Evolutionary conservation across 176 grass and related monocot species (phyloP), one percentile per base, ranked within the genome.

Genomic region (Elymus sibiricus): DNA sequence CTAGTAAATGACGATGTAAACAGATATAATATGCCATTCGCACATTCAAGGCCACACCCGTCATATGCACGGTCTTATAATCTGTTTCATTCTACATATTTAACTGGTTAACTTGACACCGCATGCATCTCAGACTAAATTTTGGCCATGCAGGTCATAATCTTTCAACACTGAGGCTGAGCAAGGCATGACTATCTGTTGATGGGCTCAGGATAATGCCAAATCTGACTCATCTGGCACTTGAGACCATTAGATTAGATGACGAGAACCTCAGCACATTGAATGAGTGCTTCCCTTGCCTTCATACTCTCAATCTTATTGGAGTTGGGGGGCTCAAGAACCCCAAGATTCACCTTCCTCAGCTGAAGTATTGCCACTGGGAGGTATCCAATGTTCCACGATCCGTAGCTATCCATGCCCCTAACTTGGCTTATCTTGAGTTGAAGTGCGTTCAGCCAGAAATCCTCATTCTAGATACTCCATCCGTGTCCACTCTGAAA

Each of bases 281-380:
- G 84, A 98, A 95, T 51, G 88, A 87, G 42, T 98, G 89, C 79
- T 98, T 95, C 47, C 87, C 93, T 76, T 86, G 88, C 87, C 95
- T 95, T 71, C 80, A 94, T 63, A 81, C 85, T 61, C 91, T 94
- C 76, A 84, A 90, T 60, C 87, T 98, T 88, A 92, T 92, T 34
- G 86, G 76, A 60, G 95, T 98, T 2, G 91, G 91, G 31, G 91
- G 91, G 11, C 90, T 95, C 43, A 95, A 89, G 84, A 60, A 89
- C 26, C 93, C 93, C 22, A 91, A 90, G 29, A 80, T 92, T 85
- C 27, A 63, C 64, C 89, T 98, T 86, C 86, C 58, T 83, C 91
- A 95, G 42, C 81, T 93, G 15, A 95, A 86, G 76, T 73, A 64
- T 49, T 98, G 84, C 74, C 43, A 21, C 34, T 95, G 93, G 87